Conservation (phyloP, 495 filamentous ascomycete species). For the Penicillium flavigenum region DNA sequence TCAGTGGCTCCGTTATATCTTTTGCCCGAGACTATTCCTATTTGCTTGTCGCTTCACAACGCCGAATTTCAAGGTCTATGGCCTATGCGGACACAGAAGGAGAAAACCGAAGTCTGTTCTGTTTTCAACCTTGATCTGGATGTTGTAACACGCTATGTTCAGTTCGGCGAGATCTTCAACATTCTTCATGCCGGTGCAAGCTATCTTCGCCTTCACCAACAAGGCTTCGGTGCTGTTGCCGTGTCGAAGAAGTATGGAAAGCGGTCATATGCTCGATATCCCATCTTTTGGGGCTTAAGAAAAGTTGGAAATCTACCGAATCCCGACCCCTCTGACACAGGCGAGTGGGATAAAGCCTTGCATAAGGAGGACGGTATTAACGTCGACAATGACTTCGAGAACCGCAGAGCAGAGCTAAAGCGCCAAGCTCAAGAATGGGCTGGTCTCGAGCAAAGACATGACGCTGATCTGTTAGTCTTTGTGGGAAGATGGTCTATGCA, state of each 20-base stretch:
- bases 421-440: conserved; percentile 78
- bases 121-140: conserved; percentile 62
- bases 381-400: conserved; percentile 60
- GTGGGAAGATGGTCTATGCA: conserved; percentile 79
- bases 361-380: conserved; percentile 51
- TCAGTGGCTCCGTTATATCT: conserved; percentile 70
- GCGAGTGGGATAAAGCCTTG: conserved; percentile 60
- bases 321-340: conserved; percentile 73
- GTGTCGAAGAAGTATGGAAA: conserved; percentile 76
- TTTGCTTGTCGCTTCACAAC: conserved; percentile 59
- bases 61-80: conserved; percentile 75
- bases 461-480: conserved; percentile 74
- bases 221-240: conserved; percentile 73
- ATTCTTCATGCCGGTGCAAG: conserved; percentile 70
- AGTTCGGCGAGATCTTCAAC: conserved; percentile 70
- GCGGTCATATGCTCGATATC: conserved; percentile 70
- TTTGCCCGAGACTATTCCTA: conserved; percentile 56
- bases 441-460: conserved; percentile 60
- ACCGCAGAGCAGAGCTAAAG: conserved; percentile 54
- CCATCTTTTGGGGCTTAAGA: conserved; percentile 73
- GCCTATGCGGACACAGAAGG: conserved; percentile 69
- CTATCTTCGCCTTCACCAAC: conserved; percentile 72
- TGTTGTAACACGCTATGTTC: conserved; percentile 44
- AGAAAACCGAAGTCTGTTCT: conserved; percentile 66
- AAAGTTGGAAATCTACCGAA: conserved; percentile 72